Evolutionary conservation across 352 stramenopile species (phyloP), one percentile per base, ranked within the genome.

Genomic region (Aphanomyces stellatus): DNA sequence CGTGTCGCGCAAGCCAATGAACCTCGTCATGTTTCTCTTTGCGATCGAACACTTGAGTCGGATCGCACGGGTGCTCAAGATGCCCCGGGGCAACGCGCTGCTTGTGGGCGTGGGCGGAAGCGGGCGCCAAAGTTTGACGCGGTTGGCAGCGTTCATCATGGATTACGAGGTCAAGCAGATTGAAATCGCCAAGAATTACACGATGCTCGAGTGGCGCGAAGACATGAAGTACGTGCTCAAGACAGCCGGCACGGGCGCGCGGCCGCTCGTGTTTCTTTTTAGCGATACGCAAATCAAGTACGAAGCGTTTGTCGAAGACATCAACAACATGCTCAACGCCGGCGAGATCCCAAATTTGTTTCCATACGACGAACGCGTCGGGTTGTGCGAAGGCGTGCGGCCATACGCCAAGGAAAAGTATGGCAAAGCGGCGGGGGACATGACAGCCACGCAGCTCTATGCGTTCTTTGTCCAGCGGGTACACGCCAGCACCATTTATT

Each of bases 271-370:
- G 2, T 98, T 98, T 67, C 70, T 98, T 11, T 98, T 98, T 65
- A 96, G 83, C 49, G 94, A 98, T 68, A 97, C 94, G 2, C 94
- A 98, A 69, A 97, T 98, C 74, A 97, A 97, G 72, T 95, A 96
- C 72, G 93, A 98, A 48, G 83, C 82, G n/a, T 98, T 98, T 66
- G 88, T 98, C 30, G 92, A 98, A 67, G 94, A 98, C 65, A 97
- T 98, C 67, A 98, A 98, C 75, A 98, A 97, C 75, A 97, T 98
- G 81, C 76, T 98, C 25, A 98, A 98, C 73, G 90, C 85, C 1
- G 93, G 94, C 25, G 94, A 98, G 71, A 96, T 98, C 28, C 94
- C 94, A 1, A 98, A 98, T 69, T 72, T 98, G 42, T 98, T 98
- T 67, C 85, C 90, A 0, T 93, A 93, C 63, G 94, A 98, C 71